Evolutionary conservation across 169 alveolate species (phyloP), one percentile per base, ranked within the genome.

Genomic region (Plasmodium ovale): DNA sequence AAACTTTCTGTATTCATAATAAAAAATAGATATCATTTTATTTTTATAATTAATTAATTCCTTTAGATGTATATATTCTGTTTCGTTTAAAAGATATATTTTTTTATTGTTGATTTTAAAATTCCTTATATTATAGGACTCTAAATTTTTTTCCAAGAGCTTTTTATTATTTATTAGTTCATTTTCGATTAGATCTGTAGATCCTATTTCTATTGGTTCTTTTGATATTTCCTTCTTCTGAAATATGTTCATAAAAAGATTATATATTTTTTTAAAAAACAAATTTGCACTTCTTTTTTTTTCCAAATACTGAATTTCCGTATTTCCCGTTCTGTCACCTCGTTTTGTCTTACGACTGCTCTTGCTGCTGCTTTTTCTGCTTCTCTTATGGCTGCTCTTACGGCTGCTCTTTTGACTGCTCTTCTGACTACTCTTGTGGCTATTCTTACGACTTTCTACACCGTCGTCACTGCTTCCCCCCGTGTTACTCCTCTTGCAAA

Each of bases 21-120:
- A 59, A 9, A 74, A 58, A 74, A 51, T 59, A 21, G 72, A 74
- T 25, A 74, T 12, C 88, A 74, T 74, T 74, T 74, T 74, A 54
- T 74, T 74, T 74, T 74, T 74, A 49, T 74, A 74, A 60, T 53
- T 74, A 5, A 74, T 74, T 44, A 74, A 33, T 29, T 74, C 88
- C 37, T 53, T 74, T 47, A 74, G 53, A 33, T 74, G 88, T 29
- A 39, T 35, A 21, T 74, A 74, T 65, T 74, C 88, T 10, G 88
- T 5, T 51, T 74, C 88, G 53, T 74, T 74, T 49, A 74, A 53
- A 19, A 74, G 64, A 44, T 74, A 74, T 4, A 74, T 53, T 60
- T 74, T 74, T 59, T 74, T 74, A 60, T 74, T 51, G 27, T 74
- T 74, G 7, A 74, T 74, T 51, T 51, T 62, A 27, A 74, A 74